phyloP scores from a whole-genome alignment of 1,284 basidiomycete species.

The Fistulinella staudtii region DNA sequence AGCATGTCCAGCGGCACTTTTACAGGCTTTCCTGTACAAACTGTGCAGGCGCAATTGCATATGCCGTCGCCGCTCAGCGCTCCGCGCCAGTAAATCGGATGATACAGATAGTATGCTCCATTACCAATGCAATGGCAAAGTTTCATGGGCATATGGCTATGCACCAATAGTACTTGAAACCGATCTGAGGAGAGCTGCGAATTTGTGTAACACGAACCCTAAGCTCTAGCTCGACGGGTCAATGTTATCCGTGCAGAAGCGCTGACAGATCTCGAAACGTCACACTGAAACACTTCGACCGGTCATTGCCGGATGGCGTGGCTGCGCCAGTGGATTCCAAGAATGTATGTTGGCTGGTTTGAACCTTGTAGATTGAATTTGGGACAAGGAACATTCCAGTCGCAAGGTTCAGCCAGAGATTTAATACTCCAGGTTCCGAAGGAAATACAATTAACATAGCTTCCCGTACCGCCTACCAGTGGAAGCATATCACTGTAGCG shows the following conservation, averaged over 20 bases:
- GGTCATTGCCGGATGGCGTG: too few relatives aligned
- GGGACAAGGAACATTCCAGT: neutral
- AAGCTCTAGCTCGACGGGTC: too few relatives aligned
- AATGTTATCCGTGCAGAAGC: too few relatives aligned
- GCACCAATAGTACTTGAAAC: neutral
- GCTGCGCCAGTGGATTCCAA: too few relatives aligned
- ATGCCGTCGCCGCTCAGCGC: too few relatives aligned
- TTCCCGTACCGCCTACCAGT: neutral
- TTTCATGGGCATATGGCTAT: too few relatives aligned
- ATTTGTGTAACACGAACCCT: neutral
- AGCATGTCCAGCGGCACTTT: conserved; percentile 3
- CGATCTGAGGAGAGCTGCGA: neutral
- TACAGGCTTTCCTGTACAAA: neutral
- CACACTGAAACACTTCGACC: too few relatives aligned
- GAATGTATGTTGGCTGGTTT: too few relatives aligned
- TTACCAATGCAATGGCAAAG: neutral
- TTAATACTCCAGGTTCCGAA: neutral
- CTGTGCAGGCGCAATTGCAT: too few relatives aligned
- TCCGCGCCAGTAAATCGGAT: too few relatives aligned
- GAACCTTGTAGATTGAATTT: neutral
- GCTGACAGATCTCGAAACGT: too few relatives aligned
- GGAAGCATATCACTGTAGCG: too few relatives aligned
- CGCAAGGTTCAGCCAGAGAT: neutral
- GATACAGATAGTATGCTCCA: neutral
- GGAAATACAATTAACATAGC: neutral